These are phyloP conservation scores for Solanum infundibuliforme DNA, from an alignment of 257 asterid genomes.

Conservation along the genomic window DNA sequence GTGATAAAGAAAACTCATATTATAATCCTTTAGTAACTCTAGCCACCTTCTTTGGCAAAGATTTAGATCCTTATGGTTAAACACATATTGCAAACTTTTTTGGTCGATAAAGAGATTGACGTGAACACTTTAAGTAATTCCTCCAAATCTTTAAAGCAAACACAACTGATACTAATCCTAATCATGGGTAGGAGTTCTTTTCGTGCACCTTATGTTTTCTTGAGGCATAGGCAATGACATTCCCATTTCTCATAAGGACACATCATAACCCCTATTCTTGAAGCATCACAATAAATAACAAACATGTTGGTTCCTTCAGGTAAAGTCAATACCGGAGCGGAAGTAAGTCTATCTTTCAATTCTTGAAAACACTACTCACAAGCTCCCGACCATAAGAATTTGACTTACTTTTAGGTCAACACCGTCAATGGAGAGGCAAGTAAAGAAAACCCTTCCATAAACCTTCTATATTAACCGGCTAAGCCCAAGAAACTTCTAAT, in stretches of 20 bases:
- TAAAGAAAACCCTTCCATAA: too few species aligned
- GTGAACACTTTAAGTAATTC: background rate
- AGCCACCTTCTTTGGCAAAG: background rate
- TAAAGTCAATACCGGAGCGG: background rate
- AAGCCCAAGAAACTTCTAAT: background rate
- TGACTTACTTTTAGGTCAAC: background rate
- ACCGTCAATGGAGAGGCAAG: background rate
- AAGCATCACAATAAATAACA: background rate
- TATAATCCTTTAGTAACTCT: background rate
- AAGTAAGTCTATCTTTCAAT: background rate
- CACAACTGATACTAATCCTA: too few species aligned
- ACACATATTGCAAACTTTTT: background rate
- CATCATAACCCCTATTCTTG: background rate
- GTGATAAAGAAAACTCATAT: background rate
- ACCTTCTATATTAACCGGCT: background rate
- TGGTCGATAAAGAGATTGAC: too few species aligned
- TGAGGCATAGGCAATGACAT: background rate
- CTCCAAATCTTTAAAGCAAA: too few species aligned
- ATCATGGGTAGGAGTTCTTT: background rate
- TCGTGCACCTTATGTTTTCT: background rate
- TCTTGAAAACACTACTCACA: background rate
- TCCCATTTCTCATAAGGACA: background rate
- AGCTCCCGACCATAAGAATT: background rate
- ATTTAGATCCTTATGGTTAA: background rate
- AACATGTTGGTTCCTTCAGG: fast-evolving